Conservation (phyloP, 306 rosid species). For the Cicer yamashitae region DNA sequence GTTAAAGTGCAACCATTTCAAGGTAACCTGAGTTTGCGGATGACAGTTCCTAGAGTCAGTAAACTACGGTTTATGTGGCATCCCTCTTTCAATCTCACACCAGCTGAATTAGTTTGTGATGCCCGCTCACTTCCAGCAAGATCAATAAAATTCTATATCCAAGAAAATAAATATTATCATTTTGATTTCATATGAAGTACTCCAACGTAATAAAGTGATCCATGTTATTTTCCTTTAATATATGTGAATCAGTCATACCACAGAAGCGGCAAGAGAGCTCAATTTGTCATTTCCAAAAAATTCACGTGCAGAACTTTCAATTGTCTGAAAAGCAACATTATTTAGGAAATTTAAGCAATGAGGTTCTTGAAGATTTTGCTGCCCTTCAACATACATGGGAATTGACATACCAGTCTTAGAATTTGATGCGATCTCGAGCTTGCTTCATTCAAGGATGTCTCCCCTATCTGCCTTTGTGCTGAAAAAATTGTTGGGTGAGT, state of each 20-base stretch:
- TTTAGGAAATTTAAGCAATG: constrained; percentile 33
- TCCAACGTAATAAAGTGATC: constrained; percentile 18
- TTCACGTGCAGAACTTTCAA: constrained; percentile 88
- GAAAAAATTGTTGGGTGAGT: constrained; percentile 41
- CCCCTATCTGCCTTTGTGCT: constrained; percentile 97
- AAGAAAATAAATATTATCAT: constrained; percentile 26
- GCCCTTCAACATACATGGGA: constrained; percentile 16
- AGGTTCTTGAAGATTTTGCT: constrained; percentile 12
- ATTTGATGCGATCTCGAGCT: constrained; percentile 99
- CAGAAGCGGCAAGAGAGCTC: constrained; percentile 84
- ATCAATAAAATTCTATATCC: constrained; percentile 86
- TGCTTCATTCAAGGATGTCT: constrained; percentile 89
- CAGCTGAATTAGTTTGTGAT: constrained; percentile 91
- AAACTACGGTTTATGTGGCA: constrained; percentile 96
- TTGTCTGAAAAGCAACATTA: constrained; percentile 59
- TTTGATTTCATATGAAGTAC: constrained; percentile 15
- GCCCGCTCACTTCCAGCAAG: constrained; percentile 99
- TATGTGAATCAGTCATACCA: constrained; percentile 60
- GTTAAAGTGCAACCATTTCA: constrained; percentile 18
- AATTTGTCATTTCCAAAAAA: constrained; percentile 73
- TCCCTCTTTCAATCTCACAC: constrained; percentile 94
- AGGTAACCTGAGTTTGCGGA: constrained; percentile 94
- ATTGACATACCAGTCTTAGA: constrained; percentile 72
- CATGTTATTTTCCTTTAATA: neutral
- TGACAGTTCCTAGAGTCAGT: constrained; percentile 89